Base-by-base conservation (phyloP, 805 yeast genomes). In the Saccharomycopsis sp. region DNA sequence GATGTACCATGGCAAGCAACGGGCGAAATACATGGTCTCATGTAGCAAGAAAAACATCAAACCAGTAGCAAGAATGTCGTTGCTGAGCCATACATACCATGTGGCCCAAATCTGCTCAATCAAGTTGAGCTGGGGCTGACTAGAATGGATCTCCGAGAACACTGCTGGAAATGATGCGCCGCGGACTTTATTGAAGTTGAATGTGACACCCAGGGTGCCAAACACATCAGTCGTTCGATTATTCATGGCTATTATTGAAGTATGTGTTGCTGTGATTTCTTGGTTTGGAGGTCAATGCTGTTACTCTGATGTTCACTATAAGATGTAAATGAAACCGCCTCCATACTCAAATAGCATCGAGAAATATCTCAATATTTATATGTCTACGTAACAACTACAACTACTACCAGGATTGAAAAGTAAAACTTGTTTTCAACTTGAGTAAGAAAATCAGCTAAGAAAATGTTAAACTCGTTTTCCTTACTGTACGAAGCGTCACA, bases 61-160 rank as follows among this genome's bases (percentile, higher is more conserved):
- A 0, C 94, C 94, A 5, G 92, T 87, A 55, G 94, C 91, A 63
- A 87, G 78, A 50, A 83, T 73, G 68, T 87, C 94, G 68, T 87
- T 87, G 61, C 79, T 76, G 71, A 85, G 74, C 68, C 78, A 85
- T 56, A 78, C 73, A 72, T 85, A 87, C 75, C 82, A 87, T 34
- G 83, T 67, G 9, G 87, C 89, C 94, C 94, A 87, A 50, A 80
- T 63, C 60, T 76, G 77, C 68, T 87, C 92, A 21, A 81, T 46
- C 40, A 69, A 54, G 65, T 70, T 78, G 58, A 78, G 70, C 15
- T 74, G 71, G 21, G 48, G 21, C 21, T 44, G 48, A 12, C 48
- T 44, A 44, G 48, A 44, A 16, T 44, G 48, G 7, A 44, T 20
- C 16, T 44, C 48, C 16, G 48, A 44, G 12, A 44, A 44, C 21